These are phyloP conservation scores for Psilocybe cyanescens DNA, from an alignment of 768 basidiomycete species.

Conservation along the genomic window DNA sequence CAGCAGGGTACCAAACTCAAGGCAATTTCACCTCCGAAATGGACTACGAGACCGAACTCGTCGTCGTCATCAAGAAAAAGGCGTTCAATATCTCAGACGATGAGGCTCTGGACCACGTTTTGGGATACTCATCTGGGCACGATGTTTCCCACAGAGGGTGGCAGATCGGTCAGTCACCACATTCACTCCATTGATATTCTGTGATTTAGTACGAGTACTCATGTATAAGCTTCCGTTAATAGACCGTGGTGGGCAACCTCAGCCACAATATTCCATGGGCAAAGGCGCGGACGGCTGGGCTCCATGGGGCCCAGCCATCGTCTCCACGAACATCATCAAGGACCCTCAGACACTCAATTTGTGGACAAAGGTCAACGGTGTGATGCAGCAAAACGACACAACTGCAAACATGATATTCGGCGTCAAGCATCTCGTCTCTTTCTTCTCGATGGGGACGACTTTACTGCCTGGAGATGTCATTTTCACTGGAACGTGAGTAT, in stretches of 20 bases:
- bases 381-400: conserved; percentile 40
- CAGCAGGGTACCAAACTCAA: conserved; percentile 41
- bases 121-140: conserved; percentile 43
- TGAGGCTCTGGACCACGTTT: conserved; percentile 43
- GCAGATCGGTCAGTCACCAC: conserved; percentile 32
- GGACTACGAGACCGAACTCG: conserved; percentile 47
- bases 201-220: not conserved
- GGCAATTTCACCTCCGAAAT: conserved; percentile 42
- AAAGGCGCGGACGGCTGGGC: conserved; percentile 48
- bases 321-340: conserved; percentile 37
- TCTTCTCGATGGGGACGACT: conserved; percentile 49
- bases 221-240: not conserved
- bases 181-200: not conserved
- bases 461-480: conserved; percentile 45
- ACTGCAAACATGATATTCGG: conserved; percentile 47
- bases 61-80: conserved; percentile 43
- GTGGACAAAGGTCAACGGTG: conserved; percentile 46
- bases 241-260: conserved; percentile 42
- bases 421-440: conserved; percentile 41
- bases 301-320: conserved; percentile 43
- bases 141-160: conserved; percentile 48
- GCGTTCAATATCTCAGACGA: conserved; percentile 47
- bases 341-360: conserved; percentile 44
- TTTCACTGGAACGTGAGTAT: conserved; percentile 44
- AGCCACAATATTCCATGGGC: conserved; percentile 47